These are phyloP conservation scores for Harrya chromipes DNA, from an alignment of 768 basidiomycete genomes.

Conservation along the genomic window DNA sequence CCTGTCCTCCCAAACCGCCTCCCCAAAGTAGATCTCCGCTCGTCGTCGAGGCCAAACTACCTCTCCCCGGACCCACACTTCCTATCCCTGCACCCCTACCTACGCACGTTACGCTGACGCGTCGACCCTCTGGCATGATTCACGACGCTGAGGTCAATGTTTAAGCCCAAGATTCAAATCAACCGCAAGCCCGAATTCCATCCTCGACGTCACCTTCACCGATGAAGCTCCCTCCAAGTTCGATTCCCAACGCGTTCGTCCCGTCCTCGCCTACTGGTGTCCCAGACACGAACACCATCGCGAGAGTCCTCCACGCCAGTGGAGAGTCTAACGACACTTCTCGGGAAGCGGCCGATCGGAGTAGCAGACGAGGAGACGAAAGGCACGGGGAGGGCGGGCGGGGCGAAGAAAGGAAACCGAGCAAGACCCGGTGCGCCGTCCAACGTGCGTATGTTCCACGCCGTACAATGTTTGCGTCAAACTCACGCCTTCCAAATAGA, in stretches of 20 bases:
- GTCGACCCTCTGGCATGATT: conserved; percentile 3
- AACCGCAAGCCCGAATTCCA: conserved; percentile 40
- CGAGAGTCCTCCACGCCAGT: conserved; percentile 62
- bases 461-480: neutral
- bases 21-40: conserved; percentile 31
- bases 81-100: neutral
- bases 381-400: conserved; percentile 11
- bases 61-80: neutral
- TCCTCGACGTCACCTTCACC: conserved; percentile 58
- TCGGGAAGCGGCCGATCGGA: conserved; percentile 61
- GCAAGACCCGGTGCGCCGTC: conserved; percentile 36
- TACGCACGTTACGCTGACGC: neutral
- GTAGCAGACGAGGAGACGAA: conserved; percentile 33
- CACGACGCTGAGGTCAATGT: conserved; percentile 27
- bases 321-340: conserved; percentile 64
- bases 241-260: conserved; percentile 10
- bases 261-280: conserved; percentile 32
- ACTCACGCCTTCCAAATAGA: neutral
- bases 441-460: conserved; percentile 27
- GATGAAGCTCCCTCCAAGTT: conserved; percentile 41
- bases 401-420: conserved; percentile 33
- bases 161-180: conserved; percentile 15
- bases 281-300: conserved; percentile 42
- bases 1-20: conserved; percentile 19
- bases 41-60: conserved; percentile 1